Evolutionary conservation across 306 rosid species (phyloP), one percentile per base, ranked within the genome.

Genomic region (Biancaea sappan): DNA sequence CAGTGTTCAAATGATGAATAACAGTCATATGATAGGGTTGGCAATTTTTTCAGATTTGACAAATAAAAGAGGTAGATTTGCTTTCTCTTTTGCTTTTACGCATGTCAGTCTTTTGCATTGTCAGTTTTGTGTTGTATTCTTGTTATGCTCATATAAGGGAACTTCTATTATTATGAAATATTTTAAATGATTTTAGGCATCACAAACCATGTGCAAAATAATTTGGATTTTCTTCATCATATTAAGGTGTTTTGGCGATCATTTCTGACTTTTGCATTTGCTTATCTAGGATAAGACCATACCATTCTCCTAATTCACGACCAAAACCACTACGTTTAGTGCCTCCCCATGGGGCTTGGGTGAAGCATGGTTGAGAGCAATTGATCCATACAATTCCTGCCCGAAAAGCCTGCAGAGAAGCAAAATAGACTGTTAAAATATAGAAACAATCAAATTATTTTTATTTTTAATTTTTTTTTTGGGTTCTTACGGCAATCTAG

Each of bases 331-430:
- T 94, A 7, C 95, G 95, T 71, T 94, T 94, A 69, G 44, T 78
- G 89, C 99, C 99, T 72, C 99, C 99, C 99, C 99, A 94, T 16
- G 99, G 99, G 50, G 96, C 99, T 82, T 94, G 99, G 75, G 88
- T 76, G 83, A 94, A 94, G 84, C 96, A 91, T 75, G 99, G 99
- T 46, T 94, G 99, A 54, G 99, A 94, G 81, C 99, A 94, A 80
- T 94, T 94, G 80, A 92, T 2, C 99, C 99, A 94, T 22, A 92
- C 97, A 64, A 94, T 80, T 72, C 99, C 99, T 3, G 90, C 93
- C 79, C 84, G 92, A 70, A 94, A 53, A 52, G 92, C 97, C 99
- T 94, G 87, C 75, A 60, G 32, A 52, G 34, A 43, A 57, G 66
- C 61, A 73, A 59, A 37, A 73, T 22, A 60, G 54, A 31, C 46